Evolutionary conservation across 2,329 filamentous ascomycete genomes (phyloP), one percentile per base, ranked within the genome.

Genomic region (Plectosphaerella cucumerina): DNA sequence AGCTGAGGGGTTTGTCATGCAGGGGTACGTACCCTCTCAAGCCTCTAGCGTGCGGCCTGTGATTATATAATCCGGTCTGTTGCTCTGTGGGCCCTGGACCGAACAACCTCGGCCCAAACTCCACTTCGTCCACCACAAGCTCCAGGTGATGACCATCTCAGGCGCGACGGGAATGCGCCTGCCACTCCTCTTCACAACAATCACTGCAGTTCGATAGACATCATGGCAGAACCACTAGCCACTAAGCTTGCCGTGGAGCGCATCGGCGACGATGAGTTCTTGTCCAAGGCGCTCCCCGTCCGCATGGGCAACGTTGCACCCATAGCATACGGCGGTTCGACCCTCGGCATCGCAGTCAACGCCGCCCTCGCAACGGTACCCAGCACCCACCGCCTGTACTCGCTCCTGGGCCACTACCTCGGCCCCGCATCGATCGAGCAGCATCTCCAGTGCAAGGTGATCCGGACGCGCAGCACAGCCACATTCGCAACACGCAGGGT

Each of bases 401-500:
- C 74, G 0, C 57, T 73, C 0, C 56, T 72, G 0, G 76, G 76
- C 1, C 66, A 75, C 50, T 80, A 70, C 46, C 68, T 75, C 1
- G 73, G 76, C 2, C 75, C 76, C 2, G 69, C 74, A 3, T 60
- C 65, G 17, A 72, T 63, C 0, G 68, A 72, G 22, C 62, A 66
- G 18, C 67, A 66, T 15, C 53, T 78, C 1, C 57, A 58, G 34
- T 69, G 67, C 47, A 64, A 55, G 3, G 70, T 76, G 2, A 60
- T 62, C 17, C 56, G 54, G 15, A 64, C 69, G 2, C 66, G 76
- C 12, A 68, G 72, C 46, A 78, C 76, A 1, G 65, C 70, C 14
- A 72, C 73, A 1, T 80, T 80, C 49, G 69, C 70, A 3, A 79
- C 76, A 1, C 65, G 74, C 2, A 63, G 71, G 4, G 69, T 80